phyloP scores from a whole-genome alignment of 768 basidiomycete genomes.

The Gelatoporia subvermispora region DNA sequence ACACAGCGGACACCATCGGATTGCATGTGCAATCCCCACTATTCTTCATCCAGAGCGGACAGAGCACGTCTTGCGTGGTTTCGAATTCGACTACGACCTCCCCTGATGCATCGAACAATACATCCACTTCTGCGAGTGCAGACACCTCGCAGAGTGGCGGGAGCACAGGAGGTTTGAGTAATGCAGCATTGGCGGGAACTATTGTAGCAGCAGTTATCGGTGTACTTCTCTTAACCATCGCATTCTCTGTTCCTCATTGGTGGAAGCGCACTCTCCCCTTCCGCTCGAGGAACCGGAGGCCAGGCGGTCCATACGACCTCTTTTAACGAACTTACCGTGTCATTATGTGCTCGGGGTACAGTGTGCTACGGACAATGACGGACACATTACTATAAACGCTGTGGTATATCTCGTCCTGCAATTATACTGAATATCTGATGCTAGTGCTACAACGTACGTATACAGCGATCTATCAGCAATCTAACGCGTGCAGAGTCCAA shows the following conservation, averaged over 20 bases:
- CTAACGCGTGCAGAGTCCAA: conserved; percentile 2
- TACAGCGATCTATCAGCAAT: conserved; percentile 2
- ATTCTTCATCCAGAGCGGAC: conserved; percentile 24
- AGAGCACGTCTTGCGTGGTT: conserved; percentile 15
- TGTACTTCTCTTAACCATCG: conserved; percentile 17
- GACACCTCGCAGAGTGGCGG: neutral
- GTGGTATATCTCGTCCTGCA: neutral
- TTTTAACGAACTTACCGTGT: conserved; percentile 8
- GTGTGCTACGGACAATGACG: neutral
- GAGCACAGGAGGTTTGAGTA: conserved; percentile 7
- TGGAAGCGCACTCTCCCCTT: conserved; percentile 13
- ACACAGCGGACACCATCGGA: conserved; percentile 12
- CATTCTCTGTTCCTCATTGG: conserved; percentile 20
- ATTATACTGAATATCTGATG: too few relatives aligned
- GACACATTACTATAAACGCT: conserved; percentile 5
- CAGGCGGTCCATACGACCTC: conserved; percentile 15
- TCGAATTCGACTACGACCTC: neutral
- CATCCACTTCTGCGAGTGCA: conserved; percentile 2
- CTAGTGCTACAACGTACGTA: too few relatives aligned
- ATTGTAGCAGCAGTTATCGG: conserved; percentile 22
- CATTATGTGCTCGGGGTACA: neutral
- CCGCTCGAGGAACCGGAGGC: conserved; percentile 9
- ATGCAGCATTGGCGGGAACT: conserved; percentile 19
- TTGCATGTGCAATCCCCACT: conserved; percentile 21
- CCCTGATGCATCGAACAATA: neutral